Evolutionary conservation across 2,329 filamentous ascomycete species (phyloP).

Genomic region (Diplodia corticola): DNA sequence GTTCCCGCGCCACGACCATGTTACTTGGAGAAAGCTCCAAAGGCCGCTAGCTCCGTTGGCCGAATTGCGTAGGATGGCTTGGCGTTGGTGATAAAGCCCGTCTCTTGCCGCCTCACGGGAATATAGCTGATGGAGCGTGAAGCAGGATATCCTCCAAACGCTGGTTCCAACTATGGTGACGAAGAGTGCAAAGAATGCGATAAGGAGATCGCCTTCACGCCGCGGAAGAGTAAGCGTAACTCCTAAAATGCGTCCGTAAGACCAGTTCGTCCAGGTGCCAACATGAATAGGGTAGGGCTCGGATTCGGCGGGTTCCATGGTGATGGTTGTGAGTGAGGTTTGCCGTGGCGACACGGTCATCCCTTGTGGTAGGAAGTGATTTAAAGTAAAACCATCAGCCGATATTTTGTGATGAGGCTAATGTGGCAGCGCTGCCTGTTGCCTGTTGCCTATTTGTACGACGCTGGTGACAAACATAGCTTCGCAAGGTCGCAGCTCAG

Average conservation of each 20-base stretch:
- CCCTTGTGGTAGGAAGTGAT: too few relatives aligned
- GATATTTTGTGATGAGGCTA: too few relatives aligned
- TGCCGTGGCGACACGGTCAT: too few relatives aligned
- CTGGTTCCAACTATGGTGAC: slow-evolving; percentile 28
- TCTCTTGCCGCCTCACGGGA: slow-evolving; percentile 27
- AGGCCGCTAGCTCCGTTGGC: background rate
- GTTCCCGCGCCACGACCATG: background rate
- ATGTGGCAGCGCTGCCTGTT: too few relatives aligned
- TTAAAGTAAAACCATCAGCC: too few relatives aligned
- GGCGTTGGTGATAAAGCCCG: slow-evolving; percentile 29
- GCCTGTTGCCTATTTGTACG: too few relatives aligned
- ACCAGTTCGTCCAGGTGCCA: slow-evolving; percentile 36
- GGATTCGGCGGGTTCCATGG: too few relatives aligned
- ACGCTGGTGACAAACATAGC: too few relatives aligned
- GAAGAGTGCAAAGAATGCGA: slow-evolving; percentile 40
- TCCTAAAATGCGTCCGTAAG: slow-evolving; percentile 33
- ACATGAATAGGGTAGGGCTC: too few relatives aligned
- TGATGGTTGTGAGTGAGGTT: too few relatives aligned
- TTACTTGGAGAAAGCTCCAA: background rate
- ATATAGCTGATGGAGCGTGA: slow-evolving; percentile 28
- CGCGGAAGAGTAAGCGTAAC: slow-evolving; percentile 36
- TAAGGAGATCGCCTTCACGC: slow-evolving; percentile 34
- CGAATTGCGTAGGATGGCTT: slow-evolving; percentile 23
- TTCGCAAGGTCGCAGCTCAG: too few relatives aligned
- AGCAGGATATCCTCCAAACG: slow-evolving; percentile 30